Evolutionary conservation across 768 basidiomycete species (phyloP), one percentile per base, ranked within the genome.

Genomic region (Leccinum subgranulosum): DNA sequence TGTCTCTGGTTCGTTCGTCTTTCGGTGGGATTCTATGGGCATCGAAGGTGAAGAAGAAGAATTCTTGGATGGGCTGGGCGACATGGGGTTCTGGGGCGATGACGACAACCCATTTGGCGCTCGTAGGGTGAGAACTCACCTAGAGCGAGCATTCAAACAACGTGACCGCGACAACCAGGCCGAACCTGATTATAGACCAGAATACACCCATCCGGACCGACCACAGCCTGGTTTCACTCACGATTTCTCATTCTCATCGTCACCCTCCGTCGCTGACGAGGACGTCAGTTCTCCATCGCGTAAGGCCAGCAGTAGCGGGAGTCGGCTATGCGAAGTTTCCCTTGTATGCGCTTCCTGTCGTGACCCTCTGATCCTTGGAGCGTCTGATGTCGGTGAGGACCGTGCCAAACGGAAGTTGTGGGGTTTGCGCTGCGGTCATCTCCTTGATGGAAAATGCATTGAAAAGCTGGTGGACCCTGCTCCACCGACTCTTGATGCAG

Each of bases 361-460:
- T 23, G 85, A 85, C 57, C 86, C 87, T 0, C 77, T 92, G 5
- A 69, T 87, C 10, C 74, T 87, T 28, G 74, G 78, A 34, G 77
- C 80, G 49, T 75, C 76, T 2, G 80, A 78, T 12, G 74, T 83
- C n/a, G 72, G 75, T 15, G 72, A 76, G 47, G 84, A 82, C 34
- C 75, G 73, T 41, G 73, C 73, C 41, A 71, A 71, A 36, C 74
- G 78, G 53, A 79, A 81, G 45, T 72, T 92, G 8, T 92, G 88
- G 90, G 84, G 80, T 2, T 71, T 92, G 58, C 76, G 87, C 41
- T 92, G 90, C 53, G 90, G 90, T 0, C 90, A 92, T 66, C 70
- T 92, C 63, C 77, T 92, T 0, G 90, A 92, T 61, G 90, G 88
- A 50, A 88, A 86, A 68, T 92, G 90, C 62, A 71, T 87, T 2